A percentile compares a stretch with the other conserved stretches of the same genome.
These are phyloP conservation scores for Phytopythium chamaehyphon DNA, from an alignment of 352 stramenopile genomes.

Conservation along the genomic window DNA sequence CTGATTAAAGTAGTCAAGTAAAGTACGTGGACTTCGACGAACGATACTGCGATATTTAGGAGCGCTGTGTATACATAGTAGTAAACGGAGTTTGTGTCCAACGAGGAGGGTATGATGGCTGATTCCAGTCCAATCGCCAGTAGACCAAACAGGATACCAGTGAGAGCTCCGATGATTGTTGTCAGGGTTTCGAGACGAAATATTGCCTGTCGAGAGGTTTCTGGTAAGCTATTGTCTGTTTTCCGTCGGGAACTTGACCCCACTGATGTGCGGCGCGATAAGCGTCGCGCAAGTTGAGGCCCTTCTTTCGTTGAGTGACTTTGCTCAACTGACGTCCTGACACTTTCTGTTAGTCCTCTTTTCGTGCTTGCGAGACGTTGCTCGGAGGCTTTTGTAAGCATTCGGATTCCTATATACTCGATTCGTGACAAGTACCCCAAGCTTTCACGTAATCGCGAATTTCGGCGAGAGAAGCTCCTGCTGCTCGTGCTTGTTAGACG, in stretches of 20 bases:
- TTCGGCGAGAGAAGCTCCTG: not conserved
- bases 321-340: not conserved
- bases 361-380: constrained; percentile 18
- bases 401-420: constrained; percentile 35
- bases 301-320: not conserved
- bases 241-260: not conserved
- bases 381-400: constrained; percentile 37
- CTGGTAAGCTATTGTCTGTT: constrained; percentile 16
- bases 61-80: constrained; percentile 30
- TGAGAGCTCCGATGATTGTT: constrained; percentile 16
- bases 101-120: constrained; percentile 10
- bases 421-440: constrained; percentile 25
- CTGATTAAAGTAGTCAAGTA: constrained; percentile 34
- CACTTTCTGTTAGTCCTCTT: too few relatives aligned
- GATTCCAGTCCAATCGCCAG: constrained; percentile 34
- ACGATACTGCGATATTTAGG: constrained; percentile 44
- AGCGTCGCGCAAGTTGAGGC: too few relatives aligned
- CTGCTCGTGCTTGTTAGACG: not conserved
- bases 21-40: constrained; percentile 40
- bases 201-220: constrained; percentile 19
- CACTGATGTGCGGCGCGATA: not conserved
- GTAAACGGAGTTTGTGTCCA: constrained; percentile 8
- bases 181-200: constrained; percentile 25
- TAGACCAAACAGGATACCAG: constrained; percentile 29
- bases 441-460: not conserved